Conservation (phyloP, 495 filamentous ascomycete genomes). For the Hapsidospora chrysogenum region DNA sequence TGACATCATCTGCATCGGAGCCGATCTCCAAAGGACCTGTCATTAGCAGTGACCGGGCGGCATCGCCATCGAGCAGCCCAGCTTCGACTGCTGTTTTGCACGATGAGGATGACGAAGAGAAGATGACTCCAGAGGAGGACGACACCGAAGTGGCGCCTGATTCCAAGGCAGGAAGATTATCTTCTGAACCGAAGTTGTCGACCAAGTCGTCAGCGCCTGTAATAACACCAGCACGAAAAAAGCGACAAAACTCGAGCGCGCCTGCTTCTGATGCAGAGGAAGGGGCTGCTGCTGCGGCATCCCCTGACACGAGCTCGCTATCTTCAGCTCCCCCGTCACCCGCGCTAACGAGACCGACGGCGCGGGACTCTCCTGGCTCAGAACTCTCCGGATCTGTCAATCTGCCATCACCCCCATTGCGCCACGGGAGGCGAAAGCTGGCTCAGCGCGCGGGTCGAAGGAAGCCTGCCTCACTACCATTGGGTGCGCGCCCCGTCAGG, state of each 20-base stretch:
- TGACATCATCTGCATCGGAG: background rate
- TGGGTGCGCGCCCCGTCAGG: conserved; percentile 4
- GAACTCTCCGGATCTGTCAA: background rate
- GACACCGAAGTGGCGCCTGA: no score
- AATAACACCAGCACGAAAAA: no score
- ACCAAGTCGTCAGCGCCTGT: no score
- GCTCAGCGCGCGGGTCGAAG: no score
- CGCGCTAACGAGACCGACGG: background rate
- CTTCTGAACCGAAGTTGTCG: no score
- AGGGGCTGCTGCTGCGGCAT: background rate
- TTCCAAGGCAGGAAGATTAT: no score
- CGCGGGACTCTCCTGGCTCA: background rate
- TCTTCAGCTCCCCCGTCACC: background rate
- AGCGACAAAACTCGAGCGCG: no score
- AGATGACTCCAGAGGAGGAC: no score
- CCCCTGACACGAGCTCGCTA: background rate
- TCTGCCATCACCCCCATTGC: conserved; percentile 1
- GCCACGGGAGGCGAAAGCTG: no score
- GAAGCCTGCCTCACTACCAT: no score
- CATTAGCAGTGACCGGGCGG: background rate
- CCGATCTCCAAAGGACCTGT: background rate
- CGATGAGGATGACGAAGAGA: no score
- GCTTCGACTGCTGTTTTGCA: background rate
- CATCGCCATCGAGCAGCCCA: background rate
- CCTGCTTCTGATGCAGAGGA: no score